Evolutionary conservation across 192 early-diverging fungal species (phyloP).

Genomic region (Coemansia sp.): DNA sequence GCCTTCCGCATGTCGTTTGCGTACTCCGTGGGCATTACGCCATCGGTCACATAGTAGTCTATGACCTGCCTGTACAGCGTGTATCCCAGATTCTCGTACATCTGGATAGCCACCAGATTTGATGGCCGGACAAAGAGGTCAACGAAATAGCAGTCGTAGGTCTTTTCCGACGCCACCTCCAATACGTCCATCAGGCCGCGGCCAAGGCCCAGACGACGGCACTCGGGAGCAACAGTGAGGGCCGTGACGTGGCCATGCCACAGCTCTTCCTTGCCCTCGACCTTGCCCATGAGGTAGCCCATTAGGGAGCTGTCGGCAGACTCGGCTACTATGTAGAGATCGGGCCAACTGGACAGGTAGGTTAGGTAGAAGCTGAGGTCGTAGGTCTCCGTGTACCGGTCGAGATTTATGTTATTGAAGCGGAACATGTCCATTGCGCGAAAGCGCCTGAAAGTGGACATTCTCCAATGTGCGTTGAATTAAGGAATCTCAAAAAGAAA

Average conservation of each 20-base stretch:
- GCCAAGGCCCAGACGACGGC: slow-evolving; percentile 86
- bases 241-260: slow-evolving; percentile 99
- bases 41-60: slow-evolving; percentile 77
- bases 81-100: slow-evolving; percentile 95
- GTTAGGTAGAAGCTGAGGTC: slow-evolving; percentile 90
- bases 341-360: slow-evolving; percentile 93
- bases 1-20: slow-evolving; percentile 97
- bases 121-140: slow-evolving; percentile 95
- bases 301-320: slow-evolving; percentile 67
- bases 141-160: slow-evolving; percentile 72
- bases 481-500: neutral
- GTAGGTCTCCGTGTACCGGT: slow-evolving; percentile 94
- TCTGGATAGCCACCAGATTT: slow-evolving; percentile 84
- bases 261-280: slow-evolving; percentile 79
- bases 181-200: slow-evolving; percentile 84
- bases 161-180: slow-evolving; percentile 88
- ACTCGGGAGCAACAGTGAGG: slow-evolving; percentile 94
- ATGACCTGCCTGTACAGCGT: slow-evolving; percentile 83
- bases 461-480: slow-evolving; percentile 5
- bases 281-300: slow-evolving; percentile 95
- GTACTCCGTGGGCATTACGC: slow-evolving; percentile 72
- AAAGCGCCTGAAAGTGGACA: slow-evolving; percentile 60
- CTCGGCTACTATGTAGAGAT: slow-evolving; percentile 83
- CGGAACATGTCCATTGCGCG: slow-evolving; percentile 89
- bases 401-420: slow-evolving; percentile 96